Evolutionary conservation across 371 early-diverging fungal species (phyloP).

Genomic region (Sporodiniella umbellata): DNA sequence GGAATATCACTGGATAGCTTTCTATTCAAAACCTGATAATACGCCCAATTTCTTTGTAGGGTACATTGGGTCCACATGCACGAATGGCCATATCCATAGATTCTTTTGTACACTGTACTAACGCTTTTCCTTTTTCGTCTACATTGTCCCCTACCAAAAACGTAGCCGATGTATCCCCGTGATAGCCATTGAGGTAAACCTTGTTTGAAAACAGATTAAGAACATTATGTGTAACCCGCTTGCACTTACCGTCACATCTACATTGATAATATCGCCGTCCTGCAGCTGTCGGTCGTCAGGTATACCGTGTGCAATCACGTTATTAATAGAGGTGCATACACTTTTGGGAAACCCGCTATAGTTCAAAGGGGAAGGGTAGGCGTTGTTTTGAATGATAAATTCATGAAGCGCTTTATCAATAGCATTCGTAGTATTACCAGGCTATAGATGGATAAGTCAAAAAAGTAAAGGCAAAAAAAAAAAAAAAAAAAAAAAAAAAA

Average conservation of each 20-base stretch:
- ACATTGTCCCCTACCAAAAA: constrained; percentile 75
- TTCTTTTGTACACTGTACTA: constrained; percentile 70
- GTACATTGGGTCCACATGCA: constrained; percentile 76
- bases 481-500: neutral
- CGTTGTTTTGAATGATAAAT: constrained; percentile 60
- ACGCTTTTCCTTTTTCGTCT: constrained; percentile 58
- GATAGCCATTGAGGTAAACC: constrained; percentile 73
- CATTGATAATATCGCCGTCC: constrained; percentile 86
- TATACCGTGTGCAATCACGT: constrained; percentile 90
- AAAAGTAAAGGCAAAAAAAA: neutral
- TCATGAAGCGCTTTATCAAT: constrained; percentile 75
- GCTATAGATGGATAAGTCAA: constrained; percentile 18
- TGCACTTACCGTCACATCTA: constrained; percentile 78
- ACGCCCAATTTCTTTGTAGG: constrained; percentile 68
- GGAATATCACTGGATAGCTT: no score
- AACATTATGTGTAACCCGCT: no score
- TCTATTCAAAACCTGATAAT: constrained; percentile 65
- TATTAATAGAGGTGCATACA: constrained; percentile 80
- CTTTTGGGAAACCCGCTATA: constrained; percentile 87
- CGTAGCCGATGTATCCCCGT: constrained; percentile 86
- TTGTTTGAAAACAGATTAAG: no score
- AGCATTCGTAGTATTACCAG: constrained; percentile 70
- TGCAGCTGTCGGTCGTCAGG: constrained; percentile 75
- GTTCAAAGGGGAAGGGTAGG: constrained; percentile 87
- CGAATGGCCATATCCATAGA: constrained; percentile 72